These are phyloP conservation scores for Pichia inconspicua DNA, from an alignment of 1,139 yeast species.

Conservation along the genomic window DNA sequence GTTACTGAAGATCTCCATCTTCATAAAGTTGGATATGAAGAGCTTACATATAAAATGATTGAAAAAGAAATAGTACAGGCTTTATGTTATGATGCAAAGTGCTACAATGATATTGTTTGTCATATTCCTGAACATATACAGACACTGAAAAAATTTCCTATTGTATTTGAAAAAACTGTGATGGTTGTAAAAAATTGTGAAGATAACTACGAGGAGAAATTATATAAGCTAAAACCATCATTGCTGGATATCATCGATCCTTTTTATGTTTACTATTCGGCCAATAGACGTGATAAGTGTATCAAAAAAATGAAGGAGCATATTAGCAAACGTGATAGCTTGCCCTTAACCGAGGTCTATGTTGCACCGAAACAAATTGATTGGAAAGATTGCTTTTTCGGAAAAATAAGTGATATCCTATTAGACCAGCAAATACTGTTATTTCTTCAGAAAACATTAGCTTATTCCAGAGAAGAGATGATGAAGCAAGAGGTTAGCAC, in stretches of 20 bases:
- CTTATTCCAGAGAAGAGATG: constrained; percentile 29
- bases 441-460: constrained; percentile 43
- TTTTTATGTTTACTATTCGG: constrained; percentile 67
- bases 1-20: constrained; percentile 63
- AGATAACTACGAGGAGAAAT: constrained; percentile 26
- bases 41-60: constrained; percentile 46
- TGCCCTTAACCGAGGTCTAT: constrained; percentile 36
- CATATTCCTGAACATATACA: constrained; percentile 71
- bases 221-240: constrained; percentile 31
- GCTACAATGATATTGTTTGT: constrained; percentile 62
- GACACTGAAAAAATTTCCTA: constrained; percentile 67
- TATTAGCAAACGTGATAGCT: constrained; percentile 30
- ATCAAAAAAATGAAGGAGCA: constrained; percentile 44
- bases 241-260: constrained; percentile 26
- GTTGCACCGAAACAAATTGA: constrained; percentile 41
- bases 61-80: constrained; percentile 70
- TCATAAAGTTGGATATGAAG: constrained; percentile 41
- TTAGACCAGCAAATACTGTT: constrained; percentile 44
- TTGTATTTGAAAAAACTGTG: constrained; percentile 35
- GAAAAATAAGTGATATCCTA: constrained; percentile 39
- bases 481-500: constrained; percentile 11
- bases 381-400: constrained; percentile 31
- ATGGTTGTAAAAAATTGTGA: constrained; percentile 23
- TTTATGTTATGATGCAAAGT: constrained; percentile 64
- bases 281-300: constrained; percentile 73